Evolutionary conservation across 1,284 basidiomycete genomes (phyloP).

Genomic region (Naganishia sp.): DNA sequence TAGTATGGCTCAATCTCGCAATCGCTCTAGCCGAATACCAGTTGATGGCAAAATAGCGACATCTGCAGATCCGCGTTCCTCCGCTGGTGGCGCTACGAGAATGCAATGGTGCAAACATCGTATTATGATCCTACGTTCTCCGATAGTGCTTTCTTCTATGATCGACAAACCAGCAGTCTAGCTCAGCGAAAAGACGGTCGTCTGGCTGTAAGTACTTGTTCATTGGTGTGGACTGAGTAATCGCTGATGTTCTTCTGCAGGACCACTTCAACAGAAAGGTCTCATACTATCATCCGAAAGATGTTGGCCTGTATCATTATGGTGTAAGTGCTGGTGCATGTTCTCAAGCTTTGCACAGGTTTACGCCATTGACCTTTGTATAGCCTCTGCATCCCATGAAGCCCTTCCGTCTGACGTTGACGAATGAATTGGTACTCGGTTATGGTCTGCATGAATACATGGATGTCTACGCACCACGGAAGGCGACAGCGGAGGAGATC

Average conservation of each 20-base stretch:
- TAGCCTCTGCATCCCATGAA: conserved; percentile 99
- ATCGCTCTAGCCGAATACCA: too few species aligned
- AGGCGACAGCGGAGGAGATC: conserved; percentile 86
- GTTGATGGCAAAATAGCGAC: background rate
- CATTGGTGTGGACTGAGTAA: conserved; percentile 1
- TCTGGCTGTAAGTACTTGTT: conserved; percentile 43
- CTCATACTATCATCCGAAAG: conserved; percentile 92
- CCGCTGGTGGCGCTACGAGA: conserved; percentile 1
- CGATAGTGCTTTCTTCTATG: conserved; percentile 54
- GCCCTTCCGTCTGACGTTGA: conserved; percentile 88
- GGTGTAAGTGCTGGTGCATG: conserved; percentile 63
- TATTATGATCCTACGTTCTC: conserved; percentile 47
- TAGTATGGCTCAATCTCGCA: too few species aligned
- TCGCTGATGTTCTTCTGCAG: conserved; percentile 52
- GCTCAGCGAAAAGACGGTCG: conserved; percentile 46
- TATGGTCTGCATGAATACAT: conserved; percentile 97
- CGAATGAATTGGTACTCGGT: conserved; percentile 91
- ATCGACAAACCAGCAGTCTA: conserved; percentile 45
- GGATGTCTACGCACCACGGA: conserved; percentile 85
- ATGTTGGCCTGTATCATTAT: conserved; percentile 93
- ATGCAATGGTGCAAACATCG: conserved; percentile 29
- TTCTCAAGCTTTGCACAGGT: background rate
- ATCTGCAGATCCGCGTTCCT: background rate
- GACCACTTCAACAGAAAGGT: conserved; percentile 84
- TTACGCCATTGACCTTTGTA: background rate